Conservation (phyloP, 75 land plant species). For the Cunninghamia lanceolata region DNA sequence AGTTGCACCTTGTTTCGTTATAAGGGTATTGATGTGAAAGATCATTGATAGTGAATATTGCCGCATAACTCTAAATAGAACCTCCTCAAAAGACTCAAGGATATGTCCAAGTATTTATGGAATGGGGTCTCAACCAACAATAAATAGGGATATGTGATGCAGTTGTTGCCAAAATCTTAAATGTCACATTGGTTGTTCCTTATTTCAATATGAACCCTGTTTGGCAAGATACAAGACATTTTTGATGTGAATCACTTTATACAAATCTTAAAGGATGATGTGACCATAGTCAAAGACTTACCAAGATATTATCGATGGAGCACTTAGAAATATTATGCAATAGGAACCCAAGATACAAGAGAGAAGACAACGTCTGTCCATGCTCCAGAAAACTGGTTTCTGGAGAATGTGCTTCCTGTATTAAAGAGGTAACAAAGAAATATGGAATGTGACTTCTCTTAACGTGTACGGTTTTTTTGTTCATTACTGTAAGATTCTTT, state of each 20-base stretch:
- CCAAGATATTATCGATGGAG: constrained; percentile 80
- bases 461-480: neutral
- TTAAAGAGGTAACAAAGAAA: constrained; percentile 47
- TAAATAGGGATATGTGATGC: constrained; percentile 99
- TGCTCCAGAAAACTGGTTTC: constrained; percentile 85
- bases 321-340: constrained; percentile 88
- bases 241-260: constrained; percentile 94
- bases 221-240: constrained; percentile 92
- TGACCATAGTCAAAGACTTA: constrained; percentile 69
- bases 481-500: neutral
- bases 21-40: neutral
- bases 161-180: constrained; percentile 87
- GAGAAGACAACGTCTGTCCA: constrained; percentile 85
- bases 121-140: constrained; percentile 95
- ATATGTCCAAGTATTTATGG: constrained; percentile 88
- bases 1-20: neutral
- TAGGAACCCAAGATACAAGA: constrained; percentile 74
- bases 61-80: constrained; percentile 24
- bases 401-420: constrained; percentile 78
- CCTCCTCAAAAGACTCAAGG: constrained; percentile 44
- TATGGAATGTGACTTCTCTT: neutral
- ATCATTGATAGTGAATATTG: neutral
- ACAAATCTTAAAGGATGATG: constrained; percentile 61
- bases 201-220: constrained; percentile 92
- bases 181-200: constrained; percentile 86